Conservation (phyloP, 306 rosid genomes). For the Citrullus colocynthis region DNA sequence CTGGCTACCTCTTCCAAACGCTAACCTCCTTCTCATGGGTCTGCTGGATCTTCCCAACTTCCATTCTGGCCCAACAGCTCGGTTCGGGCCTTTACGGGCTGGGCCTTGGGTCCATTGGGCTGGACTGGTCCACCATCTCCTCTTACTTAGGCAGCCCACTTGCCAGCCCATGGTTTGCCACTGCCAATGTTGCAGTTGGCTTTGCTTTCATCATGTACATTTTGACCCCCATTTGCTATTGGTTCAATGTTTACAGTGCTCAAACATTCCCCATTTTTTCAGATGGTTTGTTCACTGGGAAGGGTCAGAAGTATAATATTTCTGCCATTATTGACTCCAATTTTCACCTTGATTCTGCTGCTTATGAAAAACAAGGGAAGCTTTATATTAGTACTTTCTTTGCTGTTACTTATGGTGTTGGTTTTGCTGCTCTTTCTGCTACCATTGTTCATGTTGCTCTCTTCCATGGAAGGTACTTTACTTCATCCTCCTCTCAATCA, state of each 20-base stretch:
- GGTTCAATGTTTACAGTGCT: conserved; percentile 59
- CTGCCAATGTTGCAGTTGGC: conserved; percentile 80
- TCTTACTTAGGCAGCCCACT: conserved; percentile 92
- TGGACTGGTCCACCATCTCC: conserved; percentile 83
- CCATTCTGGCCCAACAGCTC: conserved; percentile 63
- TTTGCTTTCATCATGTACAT: conserved; percentile 54
- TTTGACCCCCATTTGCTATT: conserved; percentile 53
- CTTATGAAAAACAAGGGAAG: conserved; percentile 45
- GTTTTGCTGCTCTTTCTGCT: conserved; percentile 79
- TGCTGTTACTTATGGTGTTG: conserved; percentile 69
- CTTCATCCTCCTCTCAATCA: neutral
- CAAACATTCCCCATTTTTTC: conserved; percentile 72
- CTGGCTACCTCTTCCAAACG: conserved; percentile 75
- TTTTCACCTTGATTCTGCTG: conserved; percentile 49
- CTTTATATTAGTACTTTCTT: conserved; percentile 54
- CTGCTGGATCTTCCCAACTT: conserved; percentile 70
- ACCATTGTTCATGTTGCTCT: conserved; percentile 75
- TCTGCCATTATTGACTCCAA: conserved; percentile 50
- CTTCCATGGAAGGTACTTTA: conserved; percentile 71
- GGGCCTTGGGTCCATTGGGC: conserved; percentile 51
- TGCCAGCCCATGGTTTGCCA: conserved; percentile 96
- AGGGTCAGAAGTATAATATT: conserved; percentile 47
- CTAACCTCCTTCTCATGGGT: conserved; percentile 69
- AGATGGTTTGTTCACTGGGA: conserved; percentile 26
- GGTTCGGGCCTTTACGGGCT: conserved; percentile 80